phyloP scores from a whole-genome alignment of 2,329 filamentous ascomycete genomes.

The Epichloe elymi region DNA sequence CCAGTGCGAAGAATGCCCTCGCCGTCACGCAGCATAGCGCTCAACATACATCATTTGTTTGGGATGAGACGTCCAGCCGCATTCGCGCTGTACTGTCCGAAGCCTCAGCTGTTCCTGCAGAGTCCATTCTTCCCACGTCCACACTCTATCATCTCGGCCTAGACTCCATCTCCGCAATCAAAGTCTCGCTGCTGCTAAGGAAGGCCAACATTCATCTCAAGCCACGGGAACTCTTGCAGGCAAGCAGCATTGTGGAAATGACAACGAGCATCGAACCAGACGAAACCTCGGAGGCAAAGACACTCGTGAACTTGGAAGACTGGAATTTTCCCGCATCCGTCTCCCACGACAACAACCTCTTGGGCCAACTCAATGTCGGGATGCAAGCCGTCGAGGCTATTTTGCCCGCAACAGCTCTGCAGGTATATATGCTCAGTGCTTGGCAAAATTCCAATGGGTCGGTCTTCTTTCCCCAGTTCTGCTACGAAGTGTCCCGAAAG shows the following conservation, averaged over 20 bases:
- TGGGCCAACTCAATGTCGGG: slow-evolving; percentile 28
- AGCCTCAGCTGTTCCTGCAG: slow-evolving; percentile 46
- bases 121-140: slow-evolving; percentile 44
- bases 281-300: neutral
- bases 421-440: slow-evolving; percentile 65
- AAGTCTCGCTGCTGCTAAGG: slow-evolving; percentile 58
- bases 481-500: slow-evolving; percentile 36
- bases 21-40: neutral
- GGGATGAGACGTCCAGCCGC: slow-evolving; percentile 20
- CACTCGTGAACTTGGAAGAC: neutral
- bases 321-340: slow-evolving; percentile 24
- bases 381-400: slow-evolving; percentile 36
- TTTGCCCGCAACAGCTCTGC: slow-evolving; percentile 62
- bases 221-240: slow-evolving; percentile 58
- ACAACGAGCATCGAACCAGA: slow-evolving; percentile 18
- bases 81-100: slow-evolving; percentile 37
- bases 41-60: slow-evolving; percentile 9
- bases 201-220: slow-evolving; percentile 47
- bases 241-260: slow-evolving; percentile 53
- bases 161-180: slow-evolving; percentile 87
- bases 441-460: slow-evolving; percentile 56
- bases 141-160: slow-evolving; percentile 76
- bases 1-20: neutral
- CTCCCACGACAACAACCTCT: slow-evolving; percentile 20
- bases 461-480: slow-evolving; percentile 65